phyloP scores from a whole-genome alignment of 2,329 filamentous ascomycete genomes.

The Diaporthe ampelina region DNA sequence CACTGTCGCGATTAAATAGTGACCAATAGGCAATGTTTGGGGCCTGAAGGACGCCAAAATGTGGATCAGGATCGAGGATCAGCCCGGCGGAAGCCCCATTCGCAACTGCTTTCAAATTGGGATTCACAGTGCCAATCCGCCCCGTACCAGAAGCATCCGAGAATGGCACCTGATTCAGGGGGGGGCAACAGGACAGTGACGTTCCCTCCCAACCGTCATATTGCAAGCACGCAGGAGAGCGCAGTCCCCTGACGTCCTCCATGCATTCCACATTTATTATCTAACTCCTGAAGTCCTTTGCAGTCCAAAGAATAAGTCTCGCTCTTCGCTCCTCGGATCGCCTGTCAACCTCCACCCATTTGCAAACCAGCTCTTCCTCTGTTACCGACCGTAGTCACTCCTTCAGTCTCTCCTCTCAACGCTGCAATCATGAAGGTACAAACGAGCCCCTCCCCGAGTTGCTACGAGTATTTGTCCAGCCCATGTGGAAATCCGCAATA shows the following conservation, averaged over 20 bases:
- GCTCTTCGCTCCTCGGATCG: slow-evolving; percentile 10
- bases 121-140: slow-evolving; percentile 33
- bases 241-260: slow-evolving; percentile 2
- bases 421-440: slow-evolving; percentile 37
- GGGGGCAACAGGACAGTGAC: slow-evolving; percentile 22
- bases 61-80: slow-evolving; percentile 33
- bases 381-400: slow-evolving; percentile 24
- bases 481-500: background rate
- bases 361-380: background rate
- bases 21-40: background rate
- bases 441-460: background rate
- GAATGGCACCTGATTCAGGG: slow-evolving; percentile 19
- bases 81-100: slow-evolving; percentile 15
- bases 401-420: background rate
- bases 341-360: background rate
- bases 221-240: slow-evolving; percentile 2
- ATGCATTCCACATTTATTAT: slow-evolving; percentile 18
- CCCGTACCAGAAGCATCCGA: slow-evolving; percentile 2
- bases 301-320: slow-evolving; percentile 24
- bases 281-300: background rate
- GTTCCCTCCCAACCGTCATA: background rate
- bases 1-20: background rate
- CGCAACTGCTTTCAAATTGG: slow-evolving; percentile 27
- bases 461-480: background rate
- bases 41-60: slow-evolving; percentile 1